Evolutionary conservation across 768 basidiomycete species (phyloP).

Genomic region (Boletus rubropictus): DNA sequence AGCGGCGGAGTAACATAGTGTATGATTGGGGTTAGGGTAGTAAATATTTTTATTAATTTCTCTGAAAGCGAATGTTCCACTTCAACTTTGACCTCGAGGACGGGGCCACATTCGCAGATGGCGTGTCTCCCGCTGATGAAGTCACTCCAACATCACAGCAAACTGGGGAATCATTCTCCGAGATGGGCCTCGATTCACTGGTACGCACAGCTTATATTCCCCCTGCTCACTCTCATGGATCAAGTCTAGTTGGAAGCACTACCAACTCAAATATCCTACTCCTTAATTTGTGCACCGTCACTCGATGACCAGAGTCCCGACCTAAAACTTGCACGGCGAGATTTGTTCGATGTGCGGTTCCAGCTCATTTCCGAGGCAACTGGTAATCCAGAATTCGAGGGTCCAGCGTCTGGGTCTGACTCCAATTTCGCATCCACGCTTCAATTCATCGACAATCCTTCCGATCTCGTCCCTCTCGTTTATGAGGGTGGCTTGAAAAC

Average conservation of each 20-base stretch:
- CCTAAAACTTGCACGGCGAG: slow-evolving; percentile 60
- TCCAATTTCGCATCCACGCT: slow-evolving; percentile 33
- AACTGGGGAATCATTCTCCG: slow-evolving; percentile 19
- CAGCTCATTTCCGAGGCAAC: slow-evolving; percentile 68
- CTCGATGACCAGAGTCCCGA: slow-evolving; percentile 21
- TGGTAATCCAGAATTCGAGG: slow-evolving; percentile 27
- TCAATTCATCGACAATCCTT: slow-evolving; percentile 71
- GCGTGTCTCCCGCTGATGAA: background rate
- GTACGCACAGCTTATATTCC: slow-evolving; percentile 24
- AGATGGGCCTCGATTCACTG: slow-evolving; percentile 27
- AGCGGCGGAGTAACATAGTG: no score
- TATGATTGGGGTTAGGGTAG: no score
- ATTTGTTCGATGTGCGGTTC: slow-evolving; percentile 94
- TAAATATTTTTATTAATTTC: no score
- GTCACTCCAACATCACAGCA: background rate
- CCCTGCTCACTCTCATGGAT: slow-evolving; percentile 8
- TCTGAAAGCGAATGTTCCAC: no score
- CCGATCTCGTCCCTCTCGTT: slow-evolving; percentile 84
- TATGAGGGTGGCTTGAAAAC: slow-evolving; percentile 98
- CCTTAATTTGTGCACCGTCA: slow-evolving; percentile 56
- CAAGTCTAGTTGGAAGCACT: slow-evolving; percentile 56
- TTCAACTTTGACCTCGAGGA: slow-evolving; percentile 59
- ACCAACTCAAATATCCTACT: slow-evolving; percentile 74
- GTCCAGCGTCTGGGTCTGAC: slow-evolving; percentile 10
- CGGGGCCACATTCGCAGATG: slow-evolving; percentile 15